phyloP scores from a whole-genome alignment of 768 basidiomycete species.

The Tylopilus subfusipes region DNA sequence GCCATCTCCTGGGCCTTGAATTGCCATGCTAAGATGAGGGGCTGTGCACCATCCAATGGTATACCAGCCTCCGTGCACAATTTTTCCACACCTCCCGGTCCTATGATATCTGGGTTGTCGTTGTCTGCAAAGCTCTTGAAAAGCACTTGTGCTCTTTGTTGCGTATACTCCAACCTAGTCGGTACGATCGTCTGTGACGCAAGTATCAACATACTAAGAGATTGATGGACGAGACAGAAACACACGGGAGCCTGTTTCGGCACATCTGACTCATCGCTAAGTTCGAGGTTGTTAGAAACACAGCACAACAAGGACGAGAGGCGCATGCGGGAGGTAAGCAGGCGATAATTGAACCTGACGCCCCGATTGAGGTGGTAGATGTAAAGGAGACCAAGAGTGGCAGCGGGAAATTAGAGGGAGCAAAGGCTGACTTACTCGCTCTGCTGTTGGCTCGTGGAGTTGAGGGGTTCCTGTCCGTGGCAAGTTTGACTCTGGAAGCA shows the following conservation, averaged over 20 bases:
- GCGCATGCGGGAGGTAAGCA: constrained; percentile 47
- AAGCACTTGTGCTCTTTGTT: constrained; percentile 47
- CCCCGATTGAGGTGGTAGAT: constrained; percentile 15
- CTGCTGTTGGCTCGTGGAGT: constrained; percentile 19
- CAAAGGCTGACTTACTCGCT: constrained; percentile 32
- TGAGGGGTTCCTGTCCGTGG: constrained; percentile 26
- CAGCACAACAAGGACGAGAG: constrained; percentile 63
- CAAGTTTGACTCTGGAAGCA: constrained; percentile 9
- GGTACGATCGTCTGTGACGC: constrained; percentile 4
- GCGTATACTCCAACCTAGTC: constrained; percentile 41
- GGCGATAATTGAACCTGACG: constrained; percentile 23
- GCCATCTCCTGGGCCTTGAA: constrained; percentile 68
- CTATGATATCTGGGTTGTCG: constrained; percentile 48
- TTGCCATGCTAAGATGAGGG: constrained; percentile 76
- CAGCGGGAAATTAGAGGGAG: constrained; percentile 13
- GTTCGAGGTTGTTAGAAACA: constrained; percentile 49
- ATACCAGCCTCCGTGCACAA: constrained; percentile 70
- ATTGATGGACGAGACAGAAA: constrained; percentile 8
- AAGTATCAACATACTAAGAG: not conserved
- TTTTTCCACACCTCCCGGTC: constrained; percentile 67
- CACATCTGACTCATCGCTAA: constrained; percentile 46
- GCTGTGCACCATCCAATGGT: constrained; percentile 67
- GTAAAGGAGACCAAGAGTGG: constrained; percentile 12
- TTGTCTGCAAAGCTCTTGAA: constrained; percentile 65
- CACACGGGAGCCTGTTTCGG: constrained; percentile 31